Evolutionary conservation across 768 basidiomycete species (phyloP).

Genomic region (Piloderma croceum): DNA sequence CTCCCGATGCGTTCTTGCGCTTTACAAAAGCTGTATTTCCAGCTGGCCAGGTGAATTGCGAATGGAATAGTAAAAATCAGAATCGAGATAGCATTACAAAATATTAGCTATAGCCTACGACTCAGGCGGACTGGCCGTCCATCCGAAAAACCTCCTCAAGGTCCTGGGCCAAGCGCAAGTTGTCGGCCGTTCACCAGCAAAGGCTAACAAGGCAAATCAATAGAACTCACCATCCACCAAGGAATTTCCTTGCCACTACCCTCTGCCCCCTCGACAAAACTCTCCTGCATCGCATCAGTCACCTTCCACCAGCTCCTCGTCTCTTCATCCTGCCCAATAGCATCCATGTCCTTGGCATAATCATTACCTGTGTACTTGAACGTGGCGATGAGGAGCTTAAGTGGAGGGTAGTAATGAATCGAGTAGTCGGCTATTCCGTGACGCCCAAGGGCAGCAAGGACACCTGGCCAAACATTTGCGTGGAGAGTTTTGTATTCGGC

Average conservation of each 20-base stretch:
- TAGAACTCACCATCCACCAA: constrained; percentile 57
- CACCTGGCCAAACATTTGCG: constrained; percentile 60
- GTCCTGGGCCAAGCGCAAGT: no score
- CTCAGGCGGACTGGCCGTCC: no score
- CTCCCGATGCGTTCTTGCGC: no score
- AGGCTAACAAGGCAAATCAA: no score
- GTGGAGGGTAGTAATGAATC: constrained; percentile 60
- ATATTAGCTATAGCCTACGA: no score
- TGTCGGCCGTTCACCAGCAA: no score
- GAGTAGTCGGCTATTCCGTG: constrained; percentile 72
- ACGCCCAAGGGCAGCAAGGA: constrained; percentile 55
- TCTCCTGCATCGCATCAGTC: constrained; percentile 76
- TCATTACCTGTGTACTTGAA: constrained; percentile 71
- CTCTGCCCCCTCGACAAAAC: constrained; percentile 60
- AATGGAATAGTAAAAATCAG: no score
- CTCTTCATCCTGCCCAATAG: constrained; percentile 56
- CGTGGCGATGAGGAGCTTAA: constrained; percentile 67
- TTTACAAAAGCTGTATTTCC: no score
- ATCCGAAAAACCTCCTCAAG: no score
- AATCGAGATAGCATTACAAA: no score
- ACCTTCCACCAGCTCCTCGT: constrained; percentile 76
- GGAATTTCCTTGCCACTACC: constrained; percentile 65
- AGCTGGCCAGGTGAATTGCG: no score
- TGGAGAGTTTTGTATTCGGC: constrained; percentile 57
- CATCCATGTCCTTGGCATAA: constrained; percentile 61